A percentile compares a stretch with the other conserved stretches of the same genome.
Conservation (phyloP, 1,284 basidiomycete species). For the Leccinum ponderosum region DNA sequence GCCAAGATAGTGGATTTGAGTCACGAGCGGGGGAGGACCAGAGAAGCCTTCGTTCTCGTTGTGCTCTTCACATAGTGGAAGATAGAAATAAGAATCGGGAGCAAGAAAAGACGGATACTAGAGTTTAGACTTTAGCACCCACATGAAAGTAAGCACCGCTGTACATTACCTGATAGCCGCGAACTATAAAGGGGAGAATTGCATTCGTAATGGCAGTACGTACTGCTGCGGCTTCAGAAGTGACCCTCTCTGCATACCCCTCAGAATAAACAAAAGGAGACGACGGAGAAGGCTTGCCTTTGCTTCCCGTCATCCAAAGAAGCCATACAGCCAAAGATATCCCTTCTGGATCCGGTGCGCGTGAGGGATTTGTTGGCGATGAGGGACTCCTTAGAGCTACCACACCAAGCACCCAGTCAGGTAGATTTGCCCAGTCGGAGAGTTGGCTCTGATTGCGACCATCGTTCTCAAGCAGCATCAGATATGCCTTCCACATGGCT, state of each 20-base stretch:
- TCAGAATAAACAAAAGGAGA: conserved; percentile 16
- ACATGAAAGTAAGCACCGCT: not conserved
- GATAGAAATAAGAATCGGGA: conserved; percentile 39
- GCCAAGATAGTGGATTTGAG: conserved; percentile 42
- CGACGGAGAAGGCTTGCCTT: conserved; percentile 35
- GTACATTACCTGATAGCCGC: conserved; percentile 38
- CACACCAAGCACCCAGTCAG: conserved; percentile 29
- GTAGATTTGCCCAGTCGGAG: conserved; percentile 39
- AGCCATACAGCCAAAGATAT: conserved; percentile 53
- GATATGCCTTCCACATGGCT: conserved; percentile 60
- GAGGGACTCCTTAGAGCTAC: conserved; percentile 19
- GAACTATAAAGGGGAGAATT: conserved; percentile 35
- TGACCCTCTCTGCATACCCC: conserved; percentile 19
- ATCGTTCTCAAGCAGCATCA: conserved; percentile 74
- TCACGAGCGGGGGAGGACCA: conserved; percentile 29
- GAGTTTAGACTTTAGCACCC: conserved; percentile 3
- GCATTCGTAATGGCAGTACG: conserved; percentile 30
- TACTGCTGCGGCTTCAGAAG: conserved; percentile 15
- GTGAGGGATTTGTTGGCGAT: not conserved
- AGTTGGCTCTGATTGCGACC: conserved; percentile 62
- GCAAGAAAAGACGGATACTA: conserved; percentile 44
- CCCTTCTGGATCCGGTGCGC: conserved; percentile 34
- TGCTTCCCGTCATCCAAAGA: conserved; percentile 53
- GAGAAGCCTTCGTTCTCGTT: conserved; percentile 26
- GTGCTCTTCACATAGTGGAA: conserved; percentile 36